Base-by-base conservation (phyloP, 2,329 filamentous ascomycete species). In the Alternaria ethzedia region DNA sequence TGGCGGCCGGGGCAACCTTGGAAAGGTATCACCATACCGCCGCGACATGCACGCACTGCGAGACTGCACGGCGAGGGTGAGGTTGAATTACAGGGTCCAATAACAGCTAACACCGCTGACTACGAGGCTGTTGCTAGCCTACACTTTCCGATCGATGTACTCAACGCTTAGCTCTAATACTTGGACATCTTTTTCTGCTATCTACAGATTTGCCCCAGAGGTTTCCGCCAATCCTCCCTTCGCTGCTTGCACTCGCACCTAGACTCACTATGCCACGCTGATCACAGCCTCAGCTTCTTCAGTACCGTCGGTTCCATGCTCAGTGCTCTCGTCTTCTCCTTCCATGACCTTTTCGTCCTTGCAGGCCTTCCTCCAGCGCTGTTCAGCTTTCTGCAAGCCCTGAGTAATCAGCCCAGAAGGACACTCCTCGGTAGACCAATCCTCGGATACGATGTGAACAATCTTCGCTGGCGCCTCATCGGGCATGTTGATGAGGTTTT, bases 81-180 rank as follows among this genome's bases (percentile, higher is more conserved):
- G n/a, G 15, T 41, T 41, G 36, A 41, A 41, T 41, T 41, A 41
- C 36, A 41, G 36, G n/a, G 36, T 41, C 36, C n/a, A 41, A 41
- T 41, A 17, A 3, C 36, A 11, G 36, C 36, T 11, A 41, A 41
- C n/a, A 41, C 8, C 15, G 8, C 2, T 41, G 36, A 41, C 36
- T 41, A 17, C n/a, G 36, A 41, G 36, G 5, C 36, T 10, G 15
- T 41, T 41, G 32, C 15, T 17, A 2, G 15, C 15, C 4, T 41
- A 17, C n/a, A 41, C 1, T 41, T 1, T 41, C 36, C 36, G 36
- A 41, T 41, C 36, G 36, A 41, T 41, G 36, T 41, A 41, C 36
- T 41, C 36, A 17, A 41, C n/a, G 0, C 1, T 2, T 11, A 17
- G 15, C 36, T 41, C 2, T 0, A 41, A 1, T 41, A 17, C 0